Evolutionary conservation across 129 eudicot genomes (phyloP), one percentile per base, ranked within the genome.

Genomic region (Artemisia tridentata): DNA sequence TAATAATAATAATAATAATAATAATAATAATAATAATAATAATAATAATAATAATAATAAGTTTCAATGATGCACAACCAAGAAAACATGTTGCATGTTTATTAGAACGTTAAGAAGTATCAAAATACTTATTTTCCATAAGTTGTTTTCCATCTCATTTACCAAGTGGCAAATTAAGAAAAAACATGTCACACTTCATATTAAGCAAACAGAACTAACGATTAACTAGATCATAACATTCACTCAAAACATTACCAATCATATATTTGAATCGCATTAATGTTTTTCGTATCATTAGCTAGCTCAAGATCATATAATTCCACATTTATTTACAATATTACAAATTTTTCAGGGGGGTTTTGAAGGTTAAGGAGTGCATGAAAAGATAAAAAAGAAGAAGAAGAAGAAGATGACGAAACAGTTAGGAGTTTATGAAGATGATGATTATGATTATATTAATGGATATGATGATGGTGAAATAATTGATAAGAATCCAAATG

Each of bases 401-500:
- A 19, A 19, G 4, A 75, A 50, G 52, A 74, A 78, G 71, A 79
- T 61, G 62, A 73, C 75, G 69, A 86, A 78, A 79, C 81, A 80
- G 81, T 68, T 74, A 11, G 82, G 84, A 70, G 57, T 64, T 11
- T 75, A 75, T 19, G 84, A 70, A 52, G 81, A 62, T 25, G 84
- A 66, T 20, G 61, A 34, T 11, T 79, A 13, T 10, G 81, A 68
- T 29, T 80, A 17, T 47, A 43, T 41, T 43, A 56, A 6, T 20
- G 63, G 11, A 8, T 18, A 20, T 56, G 63, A 50, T 50, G 13
- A 51, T 15, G 18, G 45, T 38, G 45, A 38, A 38, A 38, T 38
- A 38, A 38, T 38, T 38, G 45, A 38, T 38, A 38, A 38, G 45
- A 38, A 75, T 64, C 95, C 95, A 1, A 92, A 92, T 63, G 81